Conservation (phyloP, 345 rosid species). For the Ailanthus altissimus region DNA sequence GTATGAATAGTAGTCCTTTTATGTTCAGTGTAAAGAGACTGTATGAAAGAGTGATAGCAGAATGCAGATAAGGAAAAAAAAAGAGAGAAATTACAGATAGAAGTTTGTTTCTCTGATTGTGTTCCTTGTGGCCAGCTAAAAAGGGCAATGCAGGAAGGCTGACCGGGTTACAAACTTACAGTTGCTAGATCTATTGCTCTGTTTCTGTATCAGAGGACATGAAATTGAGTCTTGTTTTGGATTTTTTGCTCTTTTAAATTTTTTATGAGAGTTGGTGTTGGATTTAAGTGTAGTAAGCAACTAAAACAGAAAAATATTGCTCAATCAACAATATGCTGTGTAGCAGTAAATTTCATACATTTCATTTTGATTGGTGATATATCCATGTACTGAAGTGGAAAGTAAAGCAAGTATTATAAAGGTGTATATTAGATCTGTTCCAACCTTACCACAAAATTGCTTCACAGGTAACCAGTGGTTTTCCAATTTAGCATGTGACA, state of each 20-base stretch:
- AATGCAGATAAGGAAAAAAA: background rate
- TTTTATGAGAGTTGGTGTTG: no score
- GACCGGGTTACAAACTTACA: background rate
- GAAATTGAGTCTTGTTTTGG: background rate
- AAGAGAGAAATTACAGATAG: conserved; percentile 6
- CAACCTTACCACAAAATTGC: background rate
- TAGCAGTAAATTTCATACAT: background rate
- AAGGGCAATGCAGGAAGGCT: background rate
- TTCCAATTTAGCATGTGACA: background rate
- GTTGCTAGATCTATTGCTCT: background rate
- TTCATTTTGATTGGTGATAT: background rate
- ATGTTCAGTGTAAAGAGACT: conserved; percentile 5
- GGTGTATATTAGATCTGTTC: background rate
- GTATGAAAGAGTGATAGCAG: background rate
- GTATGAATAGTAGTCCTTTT: conserved; percentile 31
- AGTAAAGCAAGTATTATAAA: background rate
- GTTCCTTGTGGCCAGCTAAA: conserved; percentile 3
- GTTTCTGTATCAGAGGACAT: background rate
- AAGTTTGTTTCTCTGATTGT: conserved; percentile 3
- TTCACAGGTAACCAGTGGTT: background rate
- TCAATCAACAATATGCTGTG: background rate
- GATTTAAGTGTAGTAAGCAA: background rate
- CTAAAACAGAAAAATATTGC: background rate
- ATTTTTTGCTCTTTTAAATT: no score
- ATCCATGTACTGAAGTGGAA: conserved; percentile 1